Evolutionary conservation across 225 moss, liverwort and hornwort genomes (phyloP).

Genomic region (Anthoceros angustus): DNA sequence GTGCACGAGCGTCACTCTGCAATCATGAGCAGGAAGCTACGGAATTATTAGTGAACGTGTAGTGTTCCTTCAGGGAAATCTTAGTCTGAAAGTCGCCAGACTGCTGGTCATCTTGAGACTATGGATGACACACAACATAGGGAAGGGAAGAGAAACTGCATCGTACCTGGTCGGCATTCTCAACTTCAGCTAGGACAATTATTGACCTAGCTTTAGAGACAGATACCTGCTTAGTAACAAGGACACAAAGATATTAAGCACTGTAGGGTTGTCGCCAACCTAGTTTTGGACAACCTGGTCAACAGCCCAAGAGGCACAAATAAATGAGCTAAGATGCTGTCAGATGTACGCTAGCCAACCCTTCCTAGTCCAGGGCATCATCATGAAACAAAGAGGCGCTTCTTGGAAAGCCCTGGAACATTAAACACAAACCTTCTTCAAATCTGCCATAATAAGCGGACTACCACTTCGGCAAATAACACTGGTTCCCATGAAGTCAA

Average conservation of each 20-base stretch:
- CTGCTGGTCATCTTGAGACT: neutral
- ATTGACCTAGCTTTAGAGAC: slow-evolving; percentile 56
- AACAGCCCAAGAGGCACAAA: too few species aligned
- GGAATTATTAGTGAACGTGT: neutral
- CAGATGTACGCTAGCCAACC: neutral
- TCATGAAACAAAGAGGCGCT: too few species aligned
- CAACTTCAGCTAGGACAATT: slow-evolving; percentile 53
- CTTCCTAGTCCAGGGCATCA: neutral
- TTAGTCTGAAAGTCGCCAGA: neutral
- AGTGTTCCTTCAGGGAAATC: neutral
- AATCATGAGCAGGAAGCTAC: slow-evolving; percentile 5
- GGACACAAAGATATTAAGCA: slow-evolving; percentile 3
- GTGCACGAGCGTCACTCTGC: slow-evolving; percentile 51
- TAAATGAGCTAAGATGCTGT: too few species aligned
- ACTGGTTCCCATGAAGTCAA: slow-evolving; percentile 49
- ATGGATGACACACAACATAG: neutral
- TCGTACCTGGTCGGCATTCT: slow-evolving; percentile 49
- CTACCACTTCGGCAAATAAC: slow-evolving; percentile 50
- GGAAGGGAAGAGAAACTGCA: neutral
- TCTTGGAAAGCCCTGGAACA: neutral
- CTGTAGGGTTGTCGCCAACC: neutral
- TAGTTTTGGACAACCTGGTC: too few species aligned
- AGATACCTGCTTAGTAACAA: slow-evolving; percentile 21
- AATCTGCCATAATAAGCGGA: slow-evolving; percentile 30
- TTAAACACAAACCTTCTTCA: slow-evolving; percentile 20